Conservation (phyloP, 805 yeast species). For the Lachancea sp. region DNA sequence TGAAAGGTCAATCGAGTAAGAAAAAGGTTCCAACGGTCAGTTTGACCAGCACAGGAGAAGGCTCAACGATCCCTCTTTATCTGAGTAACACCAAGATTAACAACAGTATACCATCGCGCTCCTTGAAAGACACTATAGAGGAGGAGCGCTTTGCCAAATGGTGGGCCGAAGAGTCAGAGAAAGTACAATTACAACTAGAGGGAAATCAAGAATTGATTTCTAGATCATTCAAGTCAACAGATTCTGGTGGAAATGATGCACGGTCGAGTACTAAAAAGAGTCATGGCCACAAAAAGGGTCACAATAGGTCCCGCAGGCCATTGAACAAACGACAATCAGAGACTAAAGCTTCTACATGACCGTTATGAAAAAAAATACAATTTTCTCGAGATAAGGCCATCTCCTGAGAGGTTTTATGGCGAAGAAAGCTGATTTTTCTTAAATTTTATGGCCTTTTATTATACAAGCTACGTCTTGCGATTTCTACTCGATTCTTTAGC, state of each 20-base stretch:
- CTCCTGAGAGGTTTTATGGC: too few relatives aligned
- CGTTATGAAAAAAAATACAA: too few relatives aligned
- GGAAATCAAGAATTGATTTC: constrained; percentile 5
- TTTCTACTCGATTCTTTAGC: not conserved
- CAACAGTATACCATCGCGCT: constrained; percentile 22
- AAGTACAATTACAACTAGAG: constrained; percentile 45
- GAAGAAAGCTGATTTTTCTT: not conserved
- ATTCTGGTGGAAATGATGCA: not conserved
- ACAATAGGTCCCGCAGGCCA: not conserved
- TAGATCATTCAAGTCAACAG: not conserved
- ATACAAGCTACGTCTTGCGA: not conserved
- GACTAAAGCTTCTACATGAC: not conserved
- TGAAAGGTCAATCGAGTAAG: not conserved
- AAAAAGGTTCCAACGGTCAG: constrained; percentile 1
- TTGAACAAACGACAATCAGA: not conserved
- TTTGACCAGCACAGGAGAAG: constrained; percentile 8
- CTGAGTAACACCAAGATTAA: constrained; percentile 2
- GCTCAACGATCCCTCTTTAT: constrained; percentile 9
- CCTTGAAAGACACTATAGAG: constrained; percentile 65
- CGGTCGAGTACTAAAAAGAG: not conserved
- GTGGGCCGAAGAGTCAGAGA: constrained; percentile 79
- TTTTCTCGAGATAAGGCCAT: too few relatives aligned
- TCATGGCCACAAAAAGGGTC: not conserved
- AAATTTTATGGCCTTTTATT: too few relatives aligned
- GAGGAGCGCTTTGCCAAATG: constrained; percentile 82